A percentile compares a stretch with the other conserved stretches of the same genome.
These are phyloP conservation scores for Trichoderma sp. DNA, from an alignment of 2,329 filamentous ascomycete genomes.

Conservation along the genomic window DNA sequence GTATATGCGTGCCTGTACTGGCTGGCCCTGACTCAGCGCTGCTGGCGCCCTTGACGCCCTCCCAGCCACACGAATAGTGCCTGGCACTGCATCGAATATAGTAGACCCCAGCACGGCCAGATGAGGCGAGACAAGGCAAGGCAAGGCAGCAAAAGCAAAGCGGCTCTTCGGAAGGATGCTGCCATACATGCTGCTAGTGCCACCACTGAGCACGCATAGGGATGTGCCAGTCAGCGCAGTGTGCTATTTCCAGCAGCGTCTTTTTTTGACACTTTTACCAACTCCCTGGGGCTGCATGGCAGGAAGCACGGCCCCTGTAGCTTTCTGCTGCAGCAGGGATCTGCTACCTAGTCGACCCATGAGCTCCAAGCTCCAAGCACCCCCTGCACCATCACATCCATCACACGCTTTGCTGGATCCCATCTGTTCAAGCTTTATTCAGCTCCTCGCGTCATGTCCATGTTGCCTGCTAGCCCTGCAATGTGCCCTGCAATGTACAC, in stretches of 20 bases:
- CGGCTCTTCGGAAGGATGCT: conserved; percentile 19
- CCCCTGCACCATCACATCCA: conserved; percentile 20
- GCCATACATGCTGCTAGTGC: not conserved
- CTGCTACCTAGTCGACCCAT: not conserved
- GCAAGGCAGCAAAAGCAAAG: not conserved
- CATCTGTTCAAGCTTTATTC: conserved; percentile 20
- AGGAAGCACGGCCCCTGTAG: not conserved
- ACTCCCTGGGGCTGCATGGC: conserved; percentile 22
- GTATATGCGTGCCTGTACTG: too few relatives aligned
- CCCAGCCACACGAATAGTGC: not conserved
- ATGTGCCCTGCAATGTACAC: not conserved
- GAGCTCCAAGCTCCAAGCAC: not conserved
- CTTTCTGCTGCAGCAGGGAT: conserved; percentile 1
- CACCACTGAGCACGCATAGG: not conserved
- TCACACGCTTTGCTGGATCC: conserved; percentile 15
- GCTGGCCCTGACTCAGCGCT: not conserved
- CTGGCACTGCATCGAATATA: not conserved
- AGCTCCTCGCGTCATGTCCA: conserved; percentile 17
- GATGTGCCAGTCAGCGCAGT: not conserved
- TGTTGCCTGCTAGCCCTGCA: not conserved
- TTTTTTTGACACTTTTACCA: conserved; percentile 19
- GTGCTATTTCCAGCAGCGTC: conserved; percentile 12
- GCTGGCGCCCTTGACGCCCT: not conserved
- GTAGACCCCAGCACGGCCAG: not conserved
- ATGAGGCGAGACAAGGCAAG: not conserved